Evolutionary conservation across 331 rosid genomes (phyloP).

Genomic region (Ulmus americana): DNA sequence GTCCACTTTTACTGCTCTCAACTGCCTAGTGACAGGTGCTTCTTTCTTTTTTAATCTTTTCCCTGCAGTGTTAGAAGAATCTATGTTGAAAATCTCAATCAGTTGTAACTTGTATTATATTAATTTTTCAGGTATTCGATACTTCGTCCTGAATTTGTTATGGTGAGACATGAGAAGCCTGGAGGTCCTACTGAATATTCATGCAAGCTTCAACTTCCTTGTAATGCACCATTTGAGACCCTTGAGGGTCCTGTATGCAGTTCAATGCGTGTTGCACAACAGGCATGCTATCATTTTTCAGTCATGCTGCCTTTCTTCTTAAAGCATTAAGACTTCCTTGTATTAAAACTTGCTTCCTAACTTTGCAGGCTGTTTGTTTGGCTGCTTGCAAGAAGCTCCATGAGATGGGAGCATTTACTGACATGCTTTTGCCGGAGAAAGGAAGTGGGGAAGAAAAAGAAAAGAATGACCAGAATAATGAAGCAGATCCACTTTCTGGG

Average conservation of each 20-base stretch:
- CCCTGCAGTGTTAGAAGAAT: background rate
- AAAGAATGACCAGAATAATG: slow-evolving; percentile 72
- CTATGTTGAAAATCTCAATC: background rate
- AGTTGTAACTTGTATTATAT: slow-evolving; percentile 9
- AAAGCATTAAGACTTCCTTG: slow-evolving; percentile 19
- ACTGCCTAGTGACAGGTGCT: slow-evolving; percentile 96
- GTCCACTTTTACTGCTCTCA: slow-evolving; percentile 98
- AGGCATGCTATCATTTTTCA: slow-evolving; percentile 43
- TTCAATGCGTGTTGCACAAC: slow-evolving; percentile 97
- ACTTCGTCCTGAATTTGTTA: slow-evolving; percentile 93
- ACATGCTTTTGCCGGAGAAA: slow-evolving; percentile 98
- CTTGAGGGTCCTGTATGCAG: slow-evolving; percentile 93
- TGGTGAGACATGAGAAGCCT: slow-evolving; percentile 86
- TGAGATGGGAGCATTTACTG: slow-evolving; percentile 98
- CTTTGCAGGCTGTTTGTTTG: slow-evolving; percentile 84
- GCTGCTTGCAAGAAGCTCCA: slow-evolving; percentile 98
- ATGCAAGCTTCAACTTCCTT: slow-evolving; percentile 97
- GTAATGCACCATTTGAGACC: slow-evolving; percentile 95
- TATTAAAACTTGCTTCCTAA: slow-evolving; percentile 13
- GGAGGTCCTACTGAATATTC: slow-evolving; percentile 85
- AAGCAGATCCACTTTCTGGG: slow-evolving; percentile 95
- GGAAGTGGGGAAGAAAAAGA: slow-evolving; percentile 97
- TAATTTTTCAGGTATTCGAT: slow-evolving; percentile 65
- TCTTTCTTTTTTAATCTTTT: background rate
- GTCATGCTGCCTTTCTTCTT: slow-evolving; percentile 18